Evolutionary conservation across 768 basidiomycete species (phyloP), one percentile per base, ranked within the genome.

Genomic region (Leccinum rimulosum): DNA sequence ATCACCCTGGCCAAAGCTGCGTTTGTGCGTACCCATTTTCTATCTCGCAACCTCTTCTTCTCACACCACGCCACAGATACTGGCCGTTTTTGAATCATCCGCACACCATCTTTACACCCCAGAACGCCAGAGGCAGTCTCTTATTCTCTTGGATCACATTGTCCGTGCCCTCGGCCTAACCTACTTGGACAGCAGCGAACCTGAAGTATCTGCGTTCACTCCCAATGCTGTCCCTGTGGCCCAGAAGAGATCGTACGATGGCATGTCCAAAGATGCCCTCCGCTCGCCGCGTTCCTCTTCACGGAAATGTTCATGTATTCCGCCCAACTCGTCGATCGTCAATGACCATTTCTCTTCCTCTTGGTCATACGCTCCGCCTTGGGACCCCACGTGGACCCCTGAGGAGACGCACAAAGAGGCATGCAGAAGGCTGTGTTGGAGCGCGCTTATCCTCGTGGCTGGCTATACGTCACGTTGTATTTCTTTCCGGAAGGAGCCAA

Each of bases 71-170:
- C n/a, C 4, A 35, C 60, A 89, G 89, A 83, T 93, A 52, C 78
- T 92, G 9, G 87, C 90, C 6, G 75, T 93, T 3, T 93, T 89
- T 64, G 91, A 93, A 69, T 81, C 83, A 0, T 91, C 87, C 1
- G 81, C 86, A 5, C 87, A 92, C 60, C 89, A 88, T 6, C 75
- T 81, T 47, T 81, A 90, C 67, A 80, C 79, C 22, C 76, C 81
- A 4, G 79, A 82, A 22, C 80, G 85, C 14, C 80, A 84, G 11
- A 75, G 77, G 22, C 72, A 72, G 19, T 78, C 89, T 0, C 75
- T 93, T 10, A 68, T 81, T 43, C 75, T 80, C 25, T 77, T 92
- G 33, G 91, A 93, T 68, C 76, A 79, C 31, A 83, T 91, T 57
- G 81, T 93, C 60, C 79, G 77, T n/a, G 70, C 71, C 3, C 75